These are phyloP conservation scores for Flagelloscypha sp. DNA, from an alignment of 768 basidiomycete species.

Conservation along the genomic window DNA sequence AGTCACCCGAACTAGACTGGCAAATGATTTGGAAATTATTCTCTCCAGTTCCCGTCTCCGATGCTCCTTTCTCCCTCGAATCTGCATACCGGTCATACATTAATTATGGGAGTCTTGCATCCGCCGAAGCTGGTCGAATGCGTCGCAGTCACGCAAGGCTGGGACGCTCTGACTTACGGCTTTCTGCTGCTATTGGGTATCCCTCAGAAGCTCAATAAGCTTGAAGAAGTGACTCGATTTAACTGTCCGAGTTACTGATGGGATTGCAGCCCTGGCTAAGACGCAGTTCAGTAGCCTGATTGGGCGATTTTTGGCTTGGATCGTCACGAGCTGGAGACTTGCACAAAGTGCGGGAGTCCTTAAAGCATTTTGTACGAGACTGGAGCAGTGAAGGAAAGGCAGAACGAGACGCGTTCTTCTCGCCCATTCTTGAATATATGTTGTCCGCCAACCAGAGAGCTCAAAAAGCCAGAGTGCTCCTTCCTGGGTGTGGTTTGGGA, in stretches of 20 bases:
- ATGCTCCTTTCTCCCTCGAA: conserved; percentile 34
- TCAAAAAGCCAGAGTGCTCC: conserved; percentile 39
- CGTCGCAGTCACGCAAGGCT: conserved; percentile 35
- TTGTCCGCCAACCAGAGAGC: conserved; percentile 16
- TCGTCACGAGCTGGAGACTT: conserved; percentile 26
- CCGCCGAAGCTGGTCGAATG: conserved; percentile 33
- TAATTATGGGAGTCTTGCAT: conserved; percentile 33
- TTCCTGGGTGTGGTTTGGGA: conserved; percentile 59
- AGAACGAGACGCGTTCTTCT: conserved; percentile 50
- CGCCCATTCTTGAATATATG: conserved; percentile 39
- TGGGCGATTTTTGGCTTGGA: conserved; percentile 10
- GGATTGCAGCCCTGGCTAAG: conserved; percentile 30
- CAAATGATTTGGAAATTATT: conserved; percentile 21
- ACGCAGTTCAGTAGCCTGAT: conserved; percentile 32
- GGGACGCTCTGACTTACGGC: conserved; percentile 35
- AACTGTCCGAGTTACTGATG: conserved; percentile 28
- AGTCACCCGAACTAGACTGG: conserved; percentile 18
- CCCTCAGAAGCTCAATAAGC: conserved; percentile 39
- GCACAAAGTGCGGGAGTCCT: conserved; percentile 43
- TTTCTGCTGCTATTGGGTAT: conserved; percentile 47
- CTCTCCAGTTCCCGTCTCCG: conserved; percentile 14
- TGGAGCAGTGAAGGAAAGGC: conserved; percentile 52
- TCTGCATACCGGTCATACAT: conserved; percentile 36
- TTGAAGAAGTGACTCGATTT: conserved; percentile 21
- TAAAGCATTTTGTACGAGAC: conserved; percentile 66